These are phyloP conservation scores for Tolypocladium cylindrosporum DNA, from an alignment of 2,329 filamentous ascomycete genomes.

Conservation along the genomic window DNA sequence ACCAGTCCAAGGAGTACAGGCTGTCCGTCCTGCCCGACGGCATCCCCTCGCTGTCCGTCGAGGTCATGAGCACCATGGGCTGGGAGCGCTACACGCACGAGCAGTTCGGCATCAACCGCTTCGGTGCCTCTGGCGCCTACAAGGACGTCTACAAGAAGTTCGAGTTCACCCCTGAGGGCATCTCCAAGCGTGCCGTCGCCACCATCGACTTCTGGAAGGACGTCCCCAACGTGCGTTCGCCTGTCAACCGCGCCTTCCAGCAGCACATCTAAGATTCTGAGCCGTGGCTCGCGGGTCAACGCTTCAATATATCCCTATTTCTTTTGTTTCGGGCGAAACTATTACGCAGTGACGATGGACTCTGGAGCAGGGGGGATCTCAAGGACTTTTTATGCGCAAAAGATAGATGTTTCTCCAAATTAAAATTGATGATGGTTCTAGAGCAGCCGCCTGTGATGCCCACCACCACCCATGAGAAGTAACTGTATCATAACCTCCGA, in stretches of 20 bases:
- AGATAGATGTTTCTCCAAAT: conserved; percentile 6
- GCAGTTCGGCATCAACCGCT: conserved; percentile 98
- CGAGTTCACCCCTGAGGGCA: conserved; percentile 95
- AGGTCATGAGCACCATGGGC: conserved; percentile 94
- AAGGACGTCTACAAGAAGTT: conserved; percentile 99
- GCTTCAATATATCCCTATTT: conserved; percentile 1
- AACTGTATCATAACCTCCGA: background rate
- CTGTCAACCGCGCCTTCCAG: conserved; percentile 94
- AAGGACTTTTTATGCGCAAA: conserved; percentile 11
- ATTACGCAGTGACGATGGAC: conserved; percentile 15
- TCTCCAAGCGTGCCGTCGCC: conserved; percentile 85
- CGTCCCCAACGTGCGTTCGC: conserved; percentile 79
- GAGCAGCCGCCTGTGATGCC: background rate
- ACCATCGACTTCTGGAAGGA: conserved; percentile 98
- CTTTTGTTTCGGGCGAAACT: conserved; percentile 6
- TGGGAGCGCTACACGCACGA: conserved; percentile 99
- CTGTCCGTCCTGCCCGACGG: conserved; percentile 88
- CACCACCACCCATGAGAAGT: background rate
- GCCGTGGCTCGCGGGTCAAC: background rate
- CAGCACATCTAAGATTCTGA: conserved; percentile 67
- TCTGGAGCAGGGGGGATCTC: conserved; percentile 14
- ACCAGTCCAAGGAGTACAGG: conserved; percentile 88
- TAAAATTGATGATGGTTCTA: background rate
- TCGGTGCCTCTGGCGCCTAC: conserved; percentile 94
- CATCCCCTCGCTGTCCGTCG: conserved; percentile 84